These are phyloP conservation scores for Fusarium pseudonygamai DNA, from an alignment of 2,329 filamentous ascomycete species.

Conservation along the genomic window DNA sequence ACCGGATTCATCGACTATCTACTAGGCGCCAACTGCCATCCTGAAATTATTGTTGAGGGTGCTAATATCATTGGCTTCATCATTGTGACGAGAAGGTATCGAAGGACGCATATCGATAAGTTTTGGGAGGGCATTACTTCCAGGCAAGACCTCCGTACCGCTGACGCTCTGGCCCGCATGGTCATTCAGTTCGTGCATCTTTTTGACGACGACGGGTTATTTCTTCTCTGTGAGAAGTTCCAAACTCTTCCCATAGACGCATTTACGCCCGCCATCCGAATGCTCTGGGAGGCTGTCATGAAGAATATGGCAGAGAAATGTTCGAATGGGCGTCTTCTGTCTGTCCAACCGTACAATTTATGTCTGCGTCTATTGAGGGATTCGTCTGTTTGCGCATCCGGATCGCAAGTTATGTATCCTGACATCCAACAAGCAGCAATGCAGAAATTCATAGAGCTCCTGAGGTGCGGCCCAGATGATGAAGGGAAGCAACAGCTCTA, in stretches of 20 bases:
- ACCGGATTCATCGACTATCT: slow-evolving; percentile 86
- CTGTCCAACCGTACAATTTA: slow-evolving; percentile 59
- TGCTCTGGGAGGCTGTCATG: slow-evolving; percentile 68
- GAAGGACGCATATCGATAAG: slow-evolving; percentile 75
- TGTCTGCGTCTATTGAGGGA: slow-evolving; percentile 76
- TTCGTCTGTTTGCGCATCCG: slow-evolving; percentile 66
- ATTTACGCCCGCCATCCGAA: slow-evolving; percentile 70
- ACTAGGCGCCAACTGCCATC: slow-evolving; percentile 89
- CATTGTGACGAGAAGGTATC: slow-evolving; percentile 80
- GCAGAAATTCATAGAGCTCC: slow-evolving; percentile 68
- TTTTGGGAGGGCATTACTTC: slow-evolving; percentile 86
- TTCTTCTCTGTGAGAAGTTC: slow-evolving; percentile 78
- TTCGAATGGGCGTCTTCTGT: slow-evolving; percentile 48
- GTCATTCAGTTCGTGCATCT: slow-evolving; percentile 58
- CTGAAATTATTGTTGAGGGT: slow-evolving; percentile 84
- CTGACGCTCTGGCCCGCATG: slow-evolving; percentile 81
- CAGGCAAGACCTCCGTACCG: slow-evolving; percentile 85
- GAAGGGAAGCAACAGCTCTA: slow-evolving; percentile 71
- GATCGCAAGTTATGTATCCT: slow-evolving; percentile 65
- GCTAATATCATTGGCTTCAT: slow-evolving; percentile 89
- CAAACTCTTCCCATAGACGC: slow-evolving; percentile 68
- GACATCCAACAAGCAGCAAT: slow-evolving; percentile 72
- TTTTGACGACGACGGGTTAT: slow-evolving; percentile 59
- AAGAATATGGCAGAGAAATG: slow-evolving; percentile 58
- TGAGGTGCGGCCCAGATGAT: slow-evolving; percentile 62